A percentile compares a stretch with the other conserved stretches of the same genome.
Conservation (phyloP, 2,329 filamentous ascomycete species). For the Cercospora sp. region DNA sequence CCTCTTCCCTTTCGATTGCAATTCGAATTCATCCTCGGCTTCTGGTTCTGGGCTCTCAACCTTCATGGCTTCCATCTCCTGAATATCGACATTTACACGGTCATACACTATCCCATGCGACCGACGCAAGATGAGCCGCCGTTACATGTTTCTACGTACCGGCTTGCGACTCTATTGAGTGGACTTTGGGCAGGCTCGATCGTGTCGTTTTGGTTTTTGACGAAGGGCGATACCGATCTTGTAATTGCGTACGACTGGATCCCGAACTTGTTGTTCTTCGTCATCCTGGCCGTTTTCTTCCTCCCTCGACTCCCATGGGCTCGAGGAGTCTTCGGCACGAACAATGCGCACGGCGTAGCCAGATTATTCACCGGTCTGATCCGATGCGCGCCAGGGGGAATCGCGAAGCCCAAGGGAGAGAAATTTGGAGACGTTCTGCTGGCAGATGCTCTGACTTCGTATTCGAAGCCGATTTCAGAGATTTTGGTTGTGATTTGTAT, state of each 20-base stretch:
- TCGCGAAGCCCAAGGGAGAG: conserved; percentile 82
- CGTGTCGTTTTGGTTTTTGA: conserved; percentile 78
- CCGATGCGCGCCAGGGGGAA: conserved; percentile 78
- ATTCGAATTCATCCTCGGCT: conserved; percentile 78
- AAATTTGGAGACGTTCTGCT: conserved; percentile 94
- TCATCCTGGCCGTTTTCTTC: conserved; percentile 68
- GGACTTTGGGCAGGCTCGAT: conserved; percentile 70
- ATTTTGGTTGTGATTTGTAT: conserved; percentile 88
- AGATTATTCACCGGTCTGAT: conserved; percentile 74
- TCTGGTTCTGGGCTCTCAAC: conserved; percentile 95
- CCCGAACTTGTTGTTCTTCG: conserved; percentile 75
- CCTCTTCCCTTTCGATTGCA: conserved; percentile 89
- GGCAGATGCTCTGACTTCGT: conserved; percentile 91
- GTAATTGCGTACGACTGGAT: conserved; percentile 81
- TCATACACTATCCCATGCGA: conserved; percentile 83
- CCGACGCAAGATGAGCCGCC: conserved; percentile 66
- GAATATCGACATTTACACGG: conserved; percentile 64
- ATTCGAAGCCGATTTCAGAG: conserved; percentile 88
- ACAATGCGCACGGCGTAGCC: conserved; percentile 60
- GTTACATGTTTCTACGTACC: conserved; percentile 79
- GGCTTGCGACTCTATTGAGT: conserved; percentile 75
- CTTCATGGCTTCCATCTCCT: conserved; percentile 78
- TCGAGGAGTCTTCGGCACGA: conserved; percentile 20
- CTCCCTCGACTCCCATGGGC: conserved; percentile 51
- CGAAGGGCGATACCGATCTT: conserved; percentile 64